phyloP scores from a whole-genome alignment of 2,329 filamentous ascomycete species.

The Intubia oerlemansii region DNA sequence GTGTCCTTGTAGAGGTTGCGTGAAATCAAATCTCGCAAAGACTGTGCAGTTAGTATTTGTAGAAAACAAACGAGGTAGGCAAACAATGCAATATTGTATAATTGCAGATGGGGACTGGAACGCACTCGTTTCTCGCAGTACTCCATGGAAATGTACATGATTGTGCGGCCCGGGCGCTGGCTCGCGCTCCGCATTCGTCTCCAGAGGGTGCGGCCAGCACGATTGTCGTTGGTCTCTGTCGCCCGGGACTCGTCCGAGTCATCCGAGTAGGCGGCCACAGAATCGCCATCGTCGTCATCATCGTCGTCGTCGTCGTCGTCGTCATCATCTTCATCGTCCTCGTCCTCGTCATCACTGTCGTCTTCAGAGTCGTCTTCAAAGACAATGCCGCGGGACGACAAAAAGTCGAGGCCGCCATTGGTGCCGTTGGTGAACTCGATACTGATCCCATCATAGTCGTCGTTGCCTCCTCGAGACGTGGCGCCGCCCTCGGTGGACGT shows the following conservation, averaged over 20 bases:
- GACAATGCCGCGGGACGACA: constrained; percentile 68
- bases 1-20: constrained; percentile 52
- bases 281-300: constrained; percentile 4
- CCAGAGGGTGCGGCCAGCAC: constrained; percentile 1
- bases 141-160: constrained; percentile 97
- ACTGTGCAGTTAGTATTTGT: constrained; percentile 22
- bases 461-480: constrained; percentile 4
- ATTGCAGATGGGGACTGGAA: no score
- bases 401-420: constrained; percentile 80
- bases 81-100: no score
- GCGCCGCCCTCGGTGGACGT: constrained; percentile 20
- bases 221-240: constrained; percentile 6
- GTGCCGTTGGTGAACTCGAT: constrained; percentile 47
- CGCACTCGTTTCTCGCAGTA: constrained; percentile 73
- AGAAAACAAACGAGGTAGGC: no score
- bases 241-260: constrained; percentile 6
- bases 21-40: constrained; percentile 69
- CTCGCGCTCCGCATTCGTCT: constrained; percentile 12
- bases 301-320: constrained; percentile 11
- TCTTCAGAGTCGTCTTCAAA: constrained; percentile 39
- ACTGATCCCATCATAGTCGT: constrained; percentile 13
- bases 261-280: constrained; percentile 3
- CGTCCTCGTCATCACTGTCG: constrained; percentile 23
- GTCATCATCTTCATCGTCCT: constrained; percentile 16
- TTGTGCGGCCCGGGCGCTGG: constrained; percentile 39